A percentile compares a stretch with the other conserved stretches of the same genome.
Conservation (phyloP, 352 stramenopile species). For the Blastocystis sp. region DNA sequence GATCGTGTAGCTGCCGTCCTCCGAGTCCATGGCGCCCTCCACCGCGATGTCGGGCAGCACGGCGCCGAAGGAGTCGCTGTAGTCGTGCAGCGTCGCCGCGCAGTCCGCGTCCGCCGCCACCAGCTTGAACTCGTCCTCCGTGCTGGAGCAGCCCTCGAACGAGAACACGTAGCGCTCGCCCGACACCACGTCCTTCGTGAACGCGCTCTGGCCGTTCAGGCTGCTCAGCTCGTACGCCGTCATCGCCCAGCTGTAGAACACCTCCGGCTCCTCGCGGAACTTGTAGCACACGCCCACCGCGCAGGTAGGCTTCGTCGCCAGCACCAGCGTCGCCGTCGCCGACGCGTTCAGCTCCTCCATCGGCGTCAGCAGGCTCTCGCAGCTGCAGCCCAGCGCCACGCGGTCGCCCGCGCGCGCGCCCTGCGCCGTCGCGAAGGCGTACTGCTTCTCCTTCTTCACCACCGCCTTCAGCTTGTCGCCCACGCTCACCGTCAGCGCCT, state of each 20-base stretch:
- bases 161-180: not conserved
- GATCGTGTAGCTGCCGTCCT: conserved; percentile 10
- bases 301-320: conserved; percentile 24
- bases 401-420: conserved; percentile 17
- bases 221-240: not conserved
- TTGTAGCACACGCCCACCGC: conserved; percentile 58
- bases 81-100: conserved; percentile 1
- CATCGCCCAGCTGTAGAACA: conserved; percentile 51
- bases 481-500: conserved; percentile 15
- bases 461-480: conserved; percentile 49
- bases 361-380: not conserved
- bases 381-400: conserved; percentile 52
- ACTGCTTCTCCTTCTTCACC: conserved; percentile 49
- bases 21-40: not conserved
- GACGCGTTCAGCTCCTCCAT: not conserved
- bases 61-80: conserved; percentile 40
- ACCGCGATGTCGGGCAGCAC: conserved; percentile 31
- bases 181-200: conserved; percentile 44
- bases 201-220: conserved; percentile 12
- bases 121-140: conserved; percentile 51
- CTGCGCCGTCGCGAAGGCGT: conserved; percentile 29
- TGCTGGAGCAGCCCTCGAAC: conserved; percentile 30
- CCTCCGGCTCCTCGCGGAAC: conserved; percentile 23
- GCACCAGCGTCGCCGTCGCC: conserved; percentile 3
- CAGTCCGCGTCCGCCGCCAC: not conserved